These are phyloP conservation scores for Malassezia nana DNA, from an alignment of 1,284 basidiomycete genomes.

Conservation along the genomic window DNA sequence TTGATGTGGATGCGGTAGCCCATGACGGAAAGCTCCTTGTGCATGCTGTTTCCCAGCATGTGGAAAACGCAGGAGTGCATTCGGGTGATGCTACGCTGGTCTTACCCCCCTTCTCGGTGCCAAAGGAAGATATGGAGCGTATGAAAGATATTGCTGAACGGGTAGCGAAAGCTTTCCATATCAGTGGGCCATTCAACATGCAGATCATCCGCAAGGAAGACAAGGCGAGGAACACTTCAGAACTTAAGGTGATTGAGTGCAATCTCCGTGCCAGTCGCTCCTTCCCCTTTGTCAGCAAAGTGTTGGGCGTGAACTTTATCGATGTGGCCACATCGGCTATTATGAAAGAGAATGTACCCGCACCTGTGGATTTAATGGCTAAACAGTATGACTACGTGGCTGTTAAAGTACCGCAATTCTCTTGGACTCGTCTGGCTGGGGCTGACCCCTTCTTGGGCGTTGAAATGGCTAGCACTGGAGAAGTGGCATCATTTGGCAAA, in stretches of 20 bases:
- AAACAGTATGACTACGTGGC: constrained; percentile 82
- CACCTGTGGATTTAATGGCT: constrained; percentile 85
- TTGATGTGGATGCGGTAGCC: constrained; percentile 94
- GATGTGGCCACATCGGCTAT: constrained; percentile 89
- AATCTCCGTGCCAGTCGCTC: constrained; percentile 93
- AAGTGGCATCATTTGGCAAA: constrained; percentile 92
- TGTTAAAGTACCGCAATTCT: constrained; percentile 97
- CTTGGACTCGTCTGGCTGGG: constrained; percentile 84
- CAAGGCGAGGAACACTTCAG: constrained; percentile 56
- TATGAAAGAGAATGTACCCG: constrained; percentile 75
- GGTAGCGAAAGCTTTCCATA: constrained; percentile 86
- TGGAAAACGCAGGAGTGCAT: constrained; percentile 97
- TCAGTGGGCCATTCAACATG: constrained; percentile 99
- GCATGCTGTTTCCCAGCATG: constrained; percentile 93
- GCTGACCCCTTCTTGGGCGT: constrained; percentile 62
- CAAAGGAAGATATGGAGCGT: constrained; percentile 66
- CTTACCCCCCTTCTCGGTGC: constrained; percentile 84
- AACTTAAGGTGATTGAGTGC: constrained; percentile 96
- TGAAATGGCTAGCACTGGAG: constrained; percentile 98
- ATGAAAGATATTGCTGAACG: constrained; percentile 86
- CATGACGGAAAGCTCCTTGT: constrained; percentile 87
- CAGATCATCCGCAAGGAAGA: constrained; percentile 85
- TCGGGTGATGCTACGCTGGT: constrained; percentile 97
- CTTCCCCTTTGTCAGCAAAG: constrained; percentile 99
- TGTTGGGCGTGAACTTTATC: constrained; percentile 92